Evolutionary conservation across 169 alveolate species (phyloP), one percentile per base, ranked within the genome.

Genomic region (Cryptosporidium baileyi): DNA sequence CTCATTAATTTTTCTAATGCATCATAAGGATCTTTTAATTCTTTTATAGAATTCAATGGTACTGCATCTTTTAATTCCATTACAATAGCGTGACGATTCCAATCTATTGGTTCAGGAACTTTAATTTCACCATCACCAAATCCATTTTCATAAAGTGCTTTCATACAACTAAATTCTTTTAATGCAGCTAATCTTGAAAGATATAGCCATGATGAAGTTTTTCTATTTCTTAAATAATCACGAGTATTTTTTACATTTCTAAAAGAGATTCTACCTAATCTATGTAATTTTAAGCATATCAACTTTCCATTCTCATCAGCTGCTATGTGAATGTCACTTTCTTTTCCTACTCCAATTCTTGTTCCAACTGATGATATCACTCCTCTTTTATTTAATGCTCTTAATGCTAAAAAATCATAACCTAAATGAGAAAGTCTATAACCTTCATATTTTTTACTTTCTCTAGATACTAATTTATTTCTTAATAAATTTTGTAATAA

Each of bases 321-420:
- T 63, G 99, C 96, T 22, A 96, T 90, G 88, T 97, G 99, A 24
- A 98, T 97, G 80, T 98, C 99, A 54, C 98, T 94, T 93, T 98
- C 99, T 90, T 98, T 98, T 38, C 99, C 99, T 24, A 97, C 99
- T 54, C 99, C 99, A 40, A 96, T 92, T 79, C 98, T 94, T 47
- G 93, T 90, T 8, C 98, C 98, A 0, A 97, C 97, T 43, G 95
- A 93, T 15, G 90, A 92, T 65, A 97, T 91, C 30, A 91, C 91
- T 51, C 99, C 99, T 81, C 99, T 93, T 82, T 96, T 95, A 88
- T 92, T 90, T 54, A 97, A 91, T 3, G 98, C 97, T 65, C 98
- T 91, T 80, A 98, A 90, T 19, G 99, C 99, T 52, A 98, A 93
- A 89, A 93, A 97, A 89, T 98, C 99, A 82, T 97, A 96, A 47